These are phyloP conservation scores for Nothopassalora personata DNA, from an alignment of 2,329 filamentous ascomycete genomes.

Conservation along the genomic window DNA sequence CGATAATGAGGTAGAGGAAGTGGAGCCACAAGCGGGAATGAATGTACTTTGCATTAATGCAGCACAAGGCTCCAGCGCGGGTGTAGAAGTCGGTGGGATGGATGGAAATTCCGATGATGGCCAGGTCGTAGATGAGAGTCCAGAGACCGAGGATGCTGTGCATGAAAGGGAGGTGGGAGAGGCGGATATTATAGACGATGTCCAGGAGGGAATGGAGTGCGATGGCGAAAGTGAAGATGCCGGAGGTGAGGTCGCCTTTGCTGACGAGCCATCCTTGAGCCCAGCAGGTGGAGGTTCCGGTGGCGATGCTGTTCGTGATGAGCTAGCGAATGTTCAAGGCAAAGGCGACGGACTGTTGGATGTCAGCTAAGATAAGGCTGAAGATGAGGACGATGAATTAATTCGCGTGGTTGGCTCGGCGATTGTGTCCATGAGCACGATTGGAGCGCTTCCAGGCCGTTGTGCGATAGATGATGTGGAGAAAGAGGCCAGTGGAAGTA, in stretches of 20 bases:
- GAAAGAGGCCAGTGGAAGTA: slow-evolving; percentile 40
- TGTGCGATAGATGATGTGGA: slow-evolving; percentile 45
- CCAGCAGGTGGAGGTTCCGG: slow-evolving; percentile 51
- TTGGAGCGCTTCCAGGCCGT: slow-evolving; percentile 35
- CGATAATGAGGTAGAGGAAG: slow-evolving; percentile 58
- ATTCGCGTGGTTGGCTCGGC: slow-evolving; percentile 38
- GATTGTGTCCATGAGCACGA: not conserved
- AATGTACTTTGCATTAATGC: slow-evolving; percentile 53
- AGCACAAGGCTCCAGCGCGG: slow-evolving; percentile 63
- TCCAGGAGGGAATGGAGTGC: slow-evolving; percentile 60
- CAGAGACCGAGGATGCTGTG: slow-evolving; percentile 46
- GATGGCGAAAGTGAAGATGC: slow-evolving; percentile 60
- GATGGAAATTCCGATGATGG: slow-evolving; percentile 46
- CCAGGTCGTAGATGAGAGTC: slow-evolving; percentile 55
- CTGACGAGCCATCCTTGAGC: slow-evolving; percentile 63
- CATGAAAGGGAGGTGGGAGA: slow-evolving; percentile 49
- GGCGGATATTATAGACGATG: slow-evolving; percentile 52
- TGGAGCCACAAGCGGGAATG: slow-evolving; percentile 55
- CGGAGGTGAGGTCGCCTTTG: slow-evolving; percentile 59
- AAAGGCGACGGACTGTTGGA: slow-evolving; percentile 61
- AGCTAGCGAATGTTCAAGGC: slow-evolving; percentile 57
- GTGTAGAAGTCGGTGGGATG: slow-evolving; percentile 50
- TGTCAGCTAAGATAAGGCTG: slow-evolving; percentile 62
- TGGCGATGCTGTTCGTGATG: slow-evolving; percentile 46
- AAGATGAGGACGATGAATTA: slow-evolving; percentile 65